phyloP scores from a whole-genome alignment of 2,329 filamentous ascomycete species.

The Aspergillus quadrilineatus region DNA sequence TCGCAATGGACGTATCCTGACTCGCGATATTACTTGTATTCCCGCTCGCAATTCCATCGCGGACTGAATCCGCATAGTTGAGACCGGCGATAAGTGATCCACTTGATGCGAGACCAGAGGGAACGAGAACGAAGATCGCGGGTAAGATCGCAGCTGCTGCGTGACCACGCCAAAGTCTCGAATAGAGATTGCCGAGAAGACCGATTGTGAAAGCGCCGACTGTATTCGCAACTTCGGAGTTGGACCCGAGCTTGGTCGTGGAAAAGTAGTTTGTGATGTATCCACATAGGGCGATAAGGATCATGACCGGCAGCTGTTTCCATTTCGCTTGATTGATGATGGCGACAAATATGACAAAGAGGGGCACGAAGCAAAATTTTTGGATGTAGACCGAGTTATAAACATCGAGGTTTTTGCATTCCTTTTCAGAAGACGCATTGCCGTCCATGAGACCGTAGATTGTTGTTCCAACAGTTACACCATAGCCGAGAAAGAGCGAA shows the following conservation, averaged over 20 bases:
- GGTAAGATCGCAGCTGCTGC: conserved; percentile 85
- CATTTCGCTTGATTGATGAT: conserved; percentile 82
- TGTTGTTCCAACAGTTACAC: conserved; percentile 66
- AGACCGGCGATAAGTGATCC: conserved; percentile 61
- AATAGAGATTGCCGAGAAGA: conserved; percentile 78
- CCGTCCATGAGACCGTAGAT: conserved; percentile 63
- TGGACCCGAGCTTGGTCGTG: conserved; percentile 64
- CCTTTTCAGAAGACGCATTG: conserved; percentile 52
- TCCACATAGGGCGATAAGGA: conserved; percentile 70
- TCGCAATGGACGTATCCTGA: conserved; percentile 25
- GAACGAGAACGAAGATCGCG: conserved; percentile 75
- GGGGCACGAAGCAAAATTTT: conserved; percentile 71
- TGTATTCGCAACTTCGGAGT: conserved; percentile 74
- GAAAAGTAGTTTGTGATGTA: conserved; percentile 77
- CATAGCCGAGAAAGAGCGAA: conserved; percentile 70
- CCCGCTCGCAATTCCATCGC: conserved; percentile 32
- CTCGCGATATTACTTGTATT: conserved; percentile 11
- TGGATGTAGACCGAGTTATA: conserved; percentile 44
- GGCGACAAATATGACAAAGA: conserved; percentile 73
- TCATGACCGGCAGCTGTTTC: conserved; percentile 76
- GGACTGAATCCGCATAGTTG: conserved; percentile 52
- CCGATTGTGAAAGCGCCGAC: conserved; percentile 79
- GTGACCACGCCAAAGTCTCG: conserved; percentile 69
- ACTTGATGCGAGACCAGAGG: conserved; percentile 59
- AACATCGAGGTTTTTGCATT: conserved; percentile 52